phyloP scores from a whole-genome alignment of 208 protist genomes.

The Angomonas desouzai region DNA sequence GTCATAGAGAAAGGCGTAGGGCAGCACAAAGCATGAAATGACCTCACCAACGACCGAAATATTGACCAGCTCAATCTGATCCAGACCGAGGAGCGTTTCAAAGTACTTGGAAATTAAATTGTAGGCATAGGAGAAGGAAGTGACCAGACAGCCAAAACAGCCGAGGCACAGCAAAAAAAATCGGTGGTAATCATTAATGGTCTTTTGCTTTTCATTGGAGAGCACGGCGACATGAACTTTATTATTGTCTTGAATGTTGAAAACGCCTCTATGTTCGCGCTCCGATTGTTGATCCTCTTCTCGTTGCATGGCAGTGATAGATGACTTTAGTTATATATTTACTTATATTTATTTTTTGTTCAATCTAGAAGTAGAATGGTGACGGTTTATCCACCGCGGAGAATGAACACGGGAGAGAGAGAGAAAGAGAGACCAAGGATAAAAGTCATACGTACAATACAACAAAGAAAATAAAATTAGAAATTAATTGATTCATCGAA shows the following conservation, averaged over 20 bases:
- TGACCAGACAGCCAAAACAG: slow-evolving; percentile 14
- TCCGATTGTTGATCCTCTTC: not conserved
- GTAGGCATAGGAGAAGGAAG: slow-evolving; percentile 22
- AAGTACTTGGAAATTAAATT: slow-evolving; percentile 22
- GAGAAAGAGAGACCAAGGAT: too few species aligned
- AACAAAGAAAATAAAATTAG: too few species aligned
- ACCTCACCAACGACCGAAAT: slow-evolving; percentile 4
- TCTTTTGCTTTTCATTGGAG: slow-evolving; percentile 9
- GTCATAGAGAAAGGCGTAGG: slow-evolving; percentile 7
- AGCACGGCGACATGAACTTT: slow-evolving; percentile 17
- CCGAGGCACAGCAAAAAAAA: slow-evolving; percentile 13
- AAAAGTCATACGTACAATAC: too few species aligned
- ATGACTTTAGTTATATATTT: too few species aligned
- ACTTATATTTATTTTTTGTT: too few species aligned
- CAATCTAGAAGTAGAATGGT: too few species aligned
- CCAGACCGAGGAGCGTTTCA: slow-evolving; percentile 27
- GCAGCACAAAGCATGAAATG: not conserved
- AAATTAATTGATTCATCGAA: too few species aligned
- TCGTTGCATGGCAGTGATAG: too few species aligned
- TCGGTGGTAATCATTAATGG: slow-evolving; percentile 15
- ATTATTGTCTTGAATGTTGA: slow-evolving; percentile 6
- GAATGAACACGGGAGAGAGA: too few species aligned
- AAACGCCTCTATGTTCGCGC: not conserved
- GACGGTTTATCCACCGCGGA: too few species aligned
- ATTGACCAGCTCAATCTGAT: slow-evolving; percentile 24